Evolutionary conservation across 2,329 filamentous ascomycete species (phyloP).

Genomic region (Fusarium transvaalense): DNA sequence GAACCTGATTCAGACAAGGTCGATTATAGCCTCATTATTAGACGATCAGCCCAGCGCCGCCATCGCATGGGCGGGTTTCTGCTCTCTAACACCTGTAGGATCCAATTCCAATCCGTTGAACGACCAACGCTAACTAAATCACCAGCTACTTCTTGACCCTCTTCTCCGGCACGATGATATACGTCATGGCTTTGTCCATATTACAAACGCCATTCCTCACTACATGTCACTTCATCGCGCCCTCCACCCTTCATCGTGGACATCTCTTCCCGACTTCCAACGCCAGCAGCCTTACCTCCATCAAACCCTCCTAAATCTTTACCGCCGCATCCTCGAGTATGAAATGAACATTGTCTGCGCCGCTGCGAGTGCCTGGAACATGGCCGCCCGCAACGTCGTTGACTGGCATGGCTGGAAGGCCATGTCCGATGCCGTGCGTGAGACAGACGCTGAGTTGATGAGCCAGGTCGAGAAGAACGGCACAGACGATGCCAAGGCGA

Average conservation of each 20-base stretch:
- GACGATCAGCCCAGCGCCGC: constrained; percentile 48
- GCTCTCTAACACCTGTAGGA: constrained; percentile 55
- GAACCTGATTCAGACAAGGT: constrained; percentile 48
- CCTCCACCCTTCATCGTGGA: constrained; percentile 44
- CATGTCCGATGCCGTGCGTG: constrained; percentile 47
- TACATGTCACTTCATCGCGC: constrained; percentile 52
- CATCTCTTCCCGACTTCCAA: constrained; percentile 43
- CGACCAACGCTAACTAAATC: not conserved
- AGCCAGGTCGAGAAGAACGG: constrained; percentile 42
- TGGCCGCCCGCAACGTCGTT: constrained; percentile 54
- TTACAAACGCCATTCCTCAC: constrained; percentile 52
- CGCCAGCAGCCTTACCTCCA: constrained; percentile 37
- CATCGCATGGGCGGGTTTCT: constrained; percentile 55
- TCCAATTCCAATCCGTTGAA: not conserved
- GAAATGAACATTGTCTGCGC: constrained; percentile 58
- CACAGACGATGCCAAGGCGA: constrained; percentile 24
- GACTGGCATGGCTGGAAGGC: constrained; percentile 51
- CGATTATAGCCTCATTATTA: constrained; percentile 46
- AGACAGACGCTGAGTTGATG: constrained; percentile 47
- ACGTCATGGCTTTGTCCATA: constrained; percentile 49
- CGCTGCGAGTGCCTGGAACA: constrained; percentile 54
- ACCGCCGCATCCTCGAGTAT: constrained; percentile 53
- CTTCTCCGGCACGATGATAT: constrained; percentile 52
- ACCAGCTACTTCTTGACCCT: constrained; percentile 53
- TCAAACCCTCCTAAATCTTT: constrained; percentile 48